These are phyloP conservation scores for Schizonepeta tenuifolia DNA, from an alignment of 257 asterid genomes.

Conservation along the genomic window DNA sequence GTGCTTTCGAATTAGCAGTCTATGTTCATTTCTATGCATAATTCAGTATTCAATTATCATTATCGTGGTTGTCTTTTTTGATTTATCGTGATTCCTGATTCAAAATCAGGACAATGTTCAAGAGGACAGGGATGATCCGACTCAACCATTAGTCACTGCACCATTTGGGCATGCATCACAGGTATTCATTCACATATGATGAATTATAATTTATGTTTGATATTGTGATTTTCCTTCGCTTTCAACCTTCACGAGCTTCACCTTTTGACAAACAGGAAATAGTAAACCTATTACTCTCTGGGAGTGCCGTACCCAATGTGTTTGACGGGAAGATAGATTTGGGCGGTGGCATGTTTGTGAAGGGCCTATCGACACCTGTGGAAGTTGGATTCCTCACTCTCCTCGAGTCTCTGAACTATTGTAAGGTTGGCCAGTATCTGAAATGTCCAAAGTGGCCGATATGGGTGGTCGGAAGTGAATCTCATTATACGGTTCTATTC, in stretches of 20 bases:
- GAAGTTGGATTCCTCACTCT: slow-evolving; percentile 97
- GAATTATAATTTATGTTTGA: slow-evolving; percentile 18
- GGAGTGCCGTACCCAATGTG: slow-evolving; percentile 84
- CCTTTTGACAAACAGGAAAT: slow-evolving; percentile 69
- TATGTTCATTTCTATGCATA: slow-evolving; percentile 11
- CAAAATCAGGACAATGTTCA: slow-evolving; percentile 45
- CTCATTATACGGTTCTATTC: slow-evolving; percentile 91
- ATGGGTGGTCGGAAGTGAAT: slow-evolving; percentile 99
- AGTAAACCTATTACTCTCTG: slow-evolving; percentile 91
- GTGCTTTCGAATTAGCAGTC: neutral
- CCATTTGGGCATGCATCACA: slow-evolving; percentile 99
- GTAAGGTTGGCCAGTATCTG: slow-evolving; percentile 85
- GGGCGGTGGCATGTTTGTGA: slow-evolving; percentile 94
- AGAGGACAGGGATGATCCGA: slow-evolving; percentile 95
- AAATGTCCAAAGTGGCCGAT: slow-evolving; percentile 97
- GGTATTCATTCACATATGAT: slow-evolving; percentile 54
- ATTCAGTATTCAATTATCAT: neutral
- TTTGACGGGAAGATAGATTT: slow-evolving; percentile 93
- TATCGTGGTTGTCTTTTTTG: neutral
- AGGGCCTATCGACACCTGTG: slow-evolving; percentile 80
- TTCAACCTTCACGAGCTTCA: neutral
- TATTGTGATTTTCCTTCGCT: slow-evolving; percentile 15
- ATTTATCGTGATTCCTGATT: slow-evolving; percentile 19
- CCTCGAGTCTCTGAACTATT: slow-evolving; percentile 87
- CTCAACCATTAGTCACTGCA: slow-evolving; percentile 92